Percentiles rank a stretch among this genome's conserved stretches.
phyloP scores from a whole-genome alignment of 2,329 filamentous ascomycete genomes.

The Onygenales sp. region DNA sequence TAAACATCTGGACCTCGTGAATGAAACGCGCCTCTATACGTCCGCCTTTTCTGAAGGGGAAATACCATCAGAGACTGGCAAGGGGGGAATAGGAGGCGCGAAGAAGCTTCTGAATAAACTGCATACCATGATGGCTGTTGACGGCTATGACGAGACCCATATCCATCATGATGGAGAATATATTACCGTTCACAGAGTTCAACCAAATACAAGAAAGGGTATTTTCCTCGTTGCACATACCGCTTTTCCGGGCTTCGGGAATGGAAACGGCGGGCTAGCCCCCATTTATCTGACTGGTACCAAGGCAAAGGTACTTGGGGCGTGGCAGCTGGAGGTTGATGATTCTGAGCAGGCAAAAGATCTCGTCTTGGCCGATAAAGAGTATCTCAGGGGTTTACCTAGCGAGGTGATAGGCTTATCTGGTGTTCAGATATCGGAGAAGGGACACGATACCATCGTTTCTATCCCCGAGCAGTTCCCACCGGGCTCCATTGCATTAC shows the following conservation, averaged over 20 bases:
- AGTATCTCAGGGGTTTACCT: conserved; percentile 69
- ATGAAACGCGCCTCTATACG: conserved; percentile 74
- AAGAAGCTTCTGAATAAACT: conserved; percentile 93
- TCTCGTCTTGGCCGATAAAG: conserved; percentile 57
- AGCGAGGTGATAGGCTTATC: conserved; percentile 67
- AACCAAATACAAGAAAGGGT: conserved; percentile 83
- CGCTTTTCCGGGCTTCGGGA: conserved; percentile 83
- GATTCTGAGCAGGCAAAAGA: conserved; percentile 59
- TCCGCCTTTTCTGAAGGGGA: conserved; percentile 56
- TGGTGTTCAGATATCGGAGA: conserved; percentile 63
- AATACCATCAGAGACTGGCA: conserved; percentile 58
- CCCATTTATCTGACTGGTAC: conserved; percentile 76
- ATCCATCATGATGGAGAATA: conserved; percentile 96
- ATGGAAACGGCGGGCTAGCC: conserved; percentile 63
- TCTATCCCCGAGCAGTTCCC: conserved; percentile 75
- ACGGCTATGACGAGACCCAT: conserved; percentile 89
- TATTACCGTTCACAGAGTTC: conserved; percentile 89
- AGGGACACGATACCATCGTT: conserved; percentile 66
- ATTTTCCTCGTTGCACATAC: conserved; percentile 96
- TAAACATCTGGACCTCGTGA: conserved; percentile 81
- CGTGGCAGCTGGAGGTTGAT: conserved; percentile 88
- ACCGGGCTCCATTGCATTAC: conserved; percentile 86
- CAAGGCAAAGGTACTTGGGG: conserved; percentile 74
- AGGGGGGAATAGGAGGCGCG: conserved; percentile 77
- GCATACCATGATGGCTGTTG: conserved; percentile 89